Percentiles rank a stretch among this genome's conserved stretches.
These are phyloP conservation scores for Gracilaria domingensis DNA, from an alignment of 23 red algal genomes.

Conservation along the genomic window DNA sequence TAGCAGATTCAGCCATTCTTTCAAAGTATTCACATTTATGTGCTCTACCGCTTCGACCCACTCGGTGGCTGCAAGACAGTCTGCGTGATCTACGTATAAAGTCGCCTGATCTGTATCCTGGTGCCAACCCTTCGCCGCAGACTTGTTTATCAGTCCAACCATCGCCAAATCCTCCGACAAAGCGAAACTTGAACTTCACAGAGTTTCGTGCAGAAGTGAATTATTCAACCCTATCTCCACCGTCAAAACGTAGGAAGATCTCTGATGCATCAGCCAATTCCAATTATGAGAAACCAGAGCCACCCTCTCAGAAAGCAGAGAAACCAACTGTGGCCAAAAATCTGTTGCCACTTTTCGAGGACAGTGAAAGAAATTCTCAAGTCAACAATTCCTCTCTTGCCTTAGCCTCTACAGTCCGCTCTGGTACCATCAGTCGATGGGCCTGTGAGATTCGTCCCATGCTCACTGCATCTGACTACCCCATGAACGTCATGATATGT, in stretches of 20 bases:
- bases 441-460: slow-evolving; percentile 55
- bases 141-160: not conserved
- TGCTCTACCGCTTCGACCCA: slow-evolving; percentile 11
- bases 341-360: slow-evolving; percentile 5
- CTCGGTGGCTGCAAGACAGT: slow-evolving; percentile 53
- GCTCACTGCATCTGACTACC: slow-evolving; percentile 31
- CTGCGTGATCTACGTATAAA: slow-evolving; percentile 51
- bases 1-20: slow-evolving; percentile 36
- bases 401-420: not conserved
- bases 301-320: not conserved
- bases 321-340: not conserved
- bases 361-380: too few species aligned
- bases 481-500: slow-evolving; percentile 54
- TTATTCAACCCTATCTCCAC: not conserved
- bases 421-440: slow-evolving; percentile 11
- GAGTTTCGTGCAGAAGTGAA: slow-evolving; percentile 15
- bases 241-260: slow-evolving; percentile 1
- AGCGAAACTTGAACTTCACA: not conserved
- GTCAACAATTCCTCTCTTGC: too few species aligned
- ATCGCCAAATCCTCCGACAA: not conserved
- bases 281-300: not conserved
- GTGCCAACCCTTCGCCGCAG: not conserved
- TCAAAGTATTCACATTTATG: slow-evolving; percentile 38
- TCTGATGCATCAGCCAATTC: not conserved
- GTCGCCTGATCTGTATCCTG: slow-evolving; percentile 15